Conservation (phyloP, 164 flowering plant species). For the Pachysandra terminalis region DNA sequence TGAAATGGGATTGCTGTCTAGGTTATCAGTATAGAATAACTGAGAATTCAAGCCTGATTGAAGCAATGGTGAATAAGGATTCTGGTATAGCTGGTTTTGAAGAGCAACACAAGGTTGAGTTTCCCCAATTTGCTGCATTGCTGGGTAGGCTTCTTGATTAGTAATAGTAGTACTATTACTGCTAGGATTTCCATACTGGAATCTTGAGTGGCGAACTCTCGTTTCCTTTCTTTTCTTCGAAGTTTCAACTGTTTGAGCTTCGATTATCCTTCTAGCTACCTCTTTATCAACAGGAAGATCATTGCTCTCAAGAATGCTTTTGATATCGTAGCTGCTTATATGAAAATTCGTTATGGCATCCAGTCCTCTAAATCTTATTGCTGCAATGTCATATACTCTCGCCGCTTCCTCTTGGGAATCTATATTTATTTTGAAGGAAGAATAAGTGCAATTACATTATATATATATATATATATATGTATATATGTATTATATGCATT, state of each 20-base stretch:
- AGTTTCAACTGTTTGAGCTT: slow-evolving; percentile 65
- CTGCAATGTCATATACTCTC: slow-evolving; percentile 87
- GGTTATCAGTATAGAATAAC: slow-evolving; percentile 31
- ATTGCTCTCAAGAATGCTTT: slow-evolving; percentile 73
- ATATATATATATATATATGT: no score
- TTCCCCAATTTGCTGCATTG: slow-evolving; percentile 30
- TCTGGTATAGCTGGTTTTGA: slow-evolving; percentile 52
- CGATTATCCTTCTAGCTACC: slow-evolving; percentile 64
- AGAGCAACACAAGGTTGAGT: slow-evolving; percentile 45
- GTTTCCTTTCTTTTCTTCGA: slow-evolving; percentile 58
- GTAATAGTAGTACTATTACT: no score
- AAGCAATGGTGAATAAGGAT: slow-evolving; percentile 14
- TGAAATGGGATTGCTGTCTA: slow-evolving; percentile 38
- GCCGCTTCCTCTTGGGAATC: slow-evolving; percentile 95
- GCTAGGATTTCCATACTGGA: slow-evolving; percentile 26
- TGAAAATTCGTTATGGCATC: slow-evolving; percentile 87
- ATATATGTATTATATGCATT: no score
- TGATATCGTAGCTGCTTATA: slow-evolving; percentile 79
- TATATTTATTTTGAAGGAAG: no score
- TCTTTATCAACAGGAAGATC: slow-evolving; percentile 77
- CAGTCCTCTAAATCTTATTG: slow-evolving; percentile 77
- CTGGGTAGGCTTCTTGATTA: slow-evolving; percentile 55
- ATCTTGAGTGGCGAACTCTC: slow-evolving; percentile 42
- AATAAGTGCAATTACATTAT: no score
- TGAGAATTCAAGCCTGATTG: slow-evolving; percentile 22